Conservation (phyloP, 176 grass and related monocot genomes). For the Aegilops umbellulata region DNA sequence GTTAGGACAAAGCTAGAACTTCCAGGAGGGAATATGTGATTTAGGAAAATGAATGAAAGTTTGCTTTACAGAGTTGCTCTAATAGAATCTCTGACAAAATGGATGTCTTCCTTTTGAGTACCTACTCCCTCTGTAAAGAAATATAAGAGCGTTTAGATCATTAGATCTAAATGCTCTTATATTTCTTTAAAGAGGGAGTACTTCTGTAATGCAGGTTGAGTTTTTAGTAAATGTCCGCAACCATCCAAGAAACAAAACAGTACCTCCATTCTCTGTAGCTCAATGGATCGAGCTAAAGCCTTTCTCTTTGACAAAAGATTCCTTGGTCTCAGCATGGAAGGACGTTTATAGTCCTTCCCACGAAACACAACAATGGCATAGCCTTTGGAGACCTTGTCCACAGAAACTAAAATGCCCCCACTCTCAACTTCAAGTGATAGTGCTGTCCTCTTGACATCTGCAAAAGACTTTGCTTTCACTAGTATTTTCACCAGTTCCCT, state of each 20-base stretch:
- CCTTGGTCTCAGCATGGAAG: constrained; percentile 57
- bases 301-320: constrained; percentile 89
- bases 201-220: not conserved
- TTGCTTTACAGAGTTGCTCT: not conserved
- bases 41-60: not conserved
- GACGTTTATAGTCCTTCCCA: constrained; percentile 68
- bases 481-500: constrained; percentile 88
- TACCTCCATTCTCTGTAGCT: constrained; percentile 87
- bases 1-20: not conserved
- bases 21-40: not conserved
- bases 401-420: constrained; percentile 75
- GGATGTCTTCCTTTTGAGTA: not conserved
- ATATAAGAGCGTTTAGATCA: too few relatives aligned
- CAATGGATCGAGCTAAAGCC: constrained; percentile 86
- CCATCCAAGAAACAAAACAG: not conserved
- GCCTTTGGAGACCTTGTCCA: constrained; percentile 94
- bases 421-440: constrained; percentile 92
- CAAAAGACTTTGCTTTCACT: constrained; percentile 71
- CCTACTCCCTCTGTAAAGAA: not conserved
- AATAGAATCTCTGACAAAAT: not conserved
- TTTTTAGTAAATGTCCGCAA: not conserved
- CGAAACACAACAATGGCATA: constrained; percentile 83
- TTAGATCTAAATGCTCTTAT: too few relatives aligned
- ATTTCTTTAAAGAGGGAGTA: too few relatives aligned
- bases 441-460: constrained; percentile 65